These are phyloP conservation scores for Clavariopsis aquatica DNA, from an alignment of 495 filamentous ascomycete genomes.

Conservation along the genomic window DNA sequence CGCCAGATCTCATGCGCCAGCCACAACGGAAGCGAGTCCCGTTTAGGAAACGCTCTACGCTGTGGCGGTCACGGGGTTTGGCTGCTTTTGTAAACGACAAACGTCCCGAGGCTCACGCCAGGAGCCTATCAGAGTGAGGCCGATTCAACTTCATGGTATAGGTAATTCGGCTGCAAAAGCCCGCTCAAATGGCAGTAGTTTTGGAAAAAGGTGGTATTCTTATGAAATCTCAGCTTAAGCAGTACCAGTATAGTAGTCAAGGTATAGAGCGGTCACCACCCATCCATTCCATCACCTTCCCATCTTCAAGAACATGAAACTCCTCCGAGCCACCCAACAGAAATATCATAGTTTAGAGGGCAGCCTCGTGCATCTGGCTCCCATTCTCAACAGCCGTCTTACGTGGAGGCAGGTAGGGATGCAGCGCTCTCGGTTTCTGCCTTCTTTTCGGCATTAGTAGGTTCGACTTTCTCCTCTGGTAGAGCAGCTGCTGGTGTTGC, in stretches of 20 bases:
- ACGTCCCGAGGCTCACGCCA: neutral
- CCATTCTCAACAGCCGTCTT: neutral
- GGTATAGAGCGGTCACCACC: too few relatives aligned
- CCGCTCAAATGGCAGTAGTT: too few relatives aligned
- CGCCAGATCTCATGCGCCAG: slow-evolving; percentile 2
- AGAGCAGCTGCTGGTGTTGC: too few relatives aligned
- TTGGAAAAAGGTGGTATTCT: neutral
- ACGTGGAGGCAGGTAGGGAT: slow-evolving; percentile 34
- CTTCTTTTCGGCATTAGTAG: slow-evolving; percentile 45
- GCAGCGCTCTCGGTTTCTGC: slow-evolving; percentile 42
- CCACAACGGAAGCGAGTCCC: slow-evolving; percentile 14
- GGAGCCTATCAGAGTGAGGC: neutral
- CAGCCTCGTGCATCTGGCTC: slow-evolving; percentile 7
- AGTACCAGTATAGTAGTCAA: too few relatives aligned
- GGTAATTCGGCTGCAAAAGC: too few relatives aligned
- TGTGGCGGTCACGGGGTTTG: neutral
- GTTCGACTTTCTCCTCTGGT: slow-evolving; percentile 46
- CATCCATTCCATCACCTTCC: too few relatives aligned
- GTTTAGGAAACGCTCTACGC: neutral
- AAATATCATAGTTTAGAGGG: neutral
- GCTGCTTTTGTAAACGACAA: neutral
- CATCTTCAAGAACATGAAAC: too few relatives aligned
- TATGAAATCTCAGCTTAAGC: slow-evolving; percentile 5
- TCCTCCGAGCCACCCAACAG: too few relatives aligned
- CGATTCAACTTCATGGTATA: neutral